Conservation (phyloP, 225 moss, liverwort and hornwort species). For the Pseudoscleropodium purum region DNA sequence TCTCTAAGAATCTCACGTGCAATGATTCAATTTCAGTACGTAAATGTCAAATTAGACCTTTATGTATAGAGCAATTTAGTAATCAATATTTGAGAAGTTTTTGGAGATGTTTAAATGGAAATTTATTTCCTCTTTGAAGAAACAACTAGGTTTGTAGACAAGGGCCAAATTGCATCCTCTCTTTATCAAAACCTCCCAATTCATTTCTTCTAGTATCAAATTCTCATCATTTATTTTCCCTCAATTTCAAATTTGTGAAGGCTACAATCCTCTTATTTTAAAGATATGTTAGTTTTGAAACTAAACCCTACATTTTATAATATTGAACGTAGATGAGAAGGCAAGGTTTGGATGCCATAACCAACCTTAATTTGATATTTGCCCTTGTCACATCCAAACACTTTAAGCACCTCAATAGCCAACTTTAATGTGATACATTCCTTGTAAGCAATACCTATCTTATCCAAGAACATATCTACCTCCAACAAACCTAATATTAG, state of each 20-base stretch:
- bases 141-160: accelerated
- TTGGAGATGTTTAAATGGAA: too few relatives aligned
- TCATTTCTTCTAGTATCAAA: background rate
- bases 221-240: accelerated
- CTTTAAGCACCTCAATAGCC: background rate
- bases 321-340: accelerated
- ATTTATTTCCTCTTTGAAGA: background rate
- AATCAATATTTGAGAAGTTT: accelerated
- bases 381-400: accelerated
- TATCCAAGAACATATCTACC: background rate
- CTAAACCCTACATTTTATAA: background rate
- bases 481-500: accelerated
- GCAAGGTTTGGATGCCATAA: accelerated
- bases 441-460: too few relatives aligned
- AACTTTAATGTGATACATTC: accelerated
- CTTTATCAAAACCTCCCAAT: accelerated
- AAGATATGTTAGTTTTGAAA: accelerated
- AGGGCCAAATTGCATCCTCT: accelerated
- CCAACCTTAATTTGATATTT: accelerated
- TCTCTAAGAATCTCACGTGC: accelerated
- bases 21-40: too few relatives aligned
- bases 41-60: accelerated
- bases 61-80: background rate
- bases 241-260: background rate
- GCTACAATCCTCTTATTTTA: background rate